phyloP scores from a whole-genome alignment of 202 grass and related monocot genomes.

The Cymbopogon flexuosus region DNA sequence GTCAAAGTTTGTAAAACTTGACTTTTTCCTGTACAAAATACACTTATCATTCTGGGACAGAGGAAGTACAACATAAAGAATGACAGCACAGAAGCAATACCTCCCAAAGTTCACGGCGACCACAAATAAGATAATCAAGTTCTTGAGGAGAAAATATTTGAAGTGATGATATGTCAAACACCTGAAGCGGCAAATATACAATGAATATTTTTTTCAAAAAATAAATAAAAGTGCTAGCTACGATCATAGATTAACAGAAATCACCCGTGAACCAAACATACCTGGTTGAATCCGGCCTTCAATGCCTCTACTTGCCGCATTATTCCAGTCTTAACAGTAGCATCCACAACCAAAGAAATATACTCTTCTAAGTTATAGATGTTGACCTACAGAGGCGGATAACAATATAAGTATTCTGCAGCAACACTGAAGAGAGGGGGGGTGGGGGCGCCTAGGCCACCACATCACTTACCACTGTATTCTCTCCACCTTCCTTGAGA shows the following conservation, averaged over 20 bases:
- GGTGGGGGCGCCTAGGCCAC: neutral
- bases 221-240: neutral
- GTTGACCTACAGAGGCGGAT: constrained; percentile 45
- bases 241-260: neutral
- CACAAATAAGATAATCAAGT: constrained; percentile 78
- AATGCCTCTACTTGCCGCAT: constrained; percentile 59
- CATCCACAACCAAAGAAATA: constrained; percentile 65
- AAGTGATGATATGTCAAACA: constrained; percentile 72
- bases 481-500: constrained; percentile 64
- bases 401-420: neutral
- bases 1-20: neutral
- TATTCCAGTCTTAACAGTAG: constrained; percentile 65
- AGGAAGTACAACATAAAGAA: neutral
- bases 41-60: neutral
- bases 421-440: neutral
- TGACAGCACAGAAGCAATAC: constrained; percentile 29
- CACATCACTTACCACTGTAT: constrained; percentile 41
- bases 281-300: constrained; percentile 72
- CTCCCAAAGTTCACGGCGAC: constrained; percentile 79
- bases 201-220: neutral
- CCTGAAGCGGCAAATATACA: constrained; percentile 38
- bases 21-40: neutral
- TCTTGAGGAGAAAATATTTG: constrained; percentile 85
- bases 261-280: neutral
- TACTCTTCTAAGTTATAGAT: constrained; percentile 78